Evolutionary conservation across 495 filamentous ascomycete species (phyloP), one percentile per base, ranked within the genome.

Genomic region (Daldinia caldariorum): DNA sequence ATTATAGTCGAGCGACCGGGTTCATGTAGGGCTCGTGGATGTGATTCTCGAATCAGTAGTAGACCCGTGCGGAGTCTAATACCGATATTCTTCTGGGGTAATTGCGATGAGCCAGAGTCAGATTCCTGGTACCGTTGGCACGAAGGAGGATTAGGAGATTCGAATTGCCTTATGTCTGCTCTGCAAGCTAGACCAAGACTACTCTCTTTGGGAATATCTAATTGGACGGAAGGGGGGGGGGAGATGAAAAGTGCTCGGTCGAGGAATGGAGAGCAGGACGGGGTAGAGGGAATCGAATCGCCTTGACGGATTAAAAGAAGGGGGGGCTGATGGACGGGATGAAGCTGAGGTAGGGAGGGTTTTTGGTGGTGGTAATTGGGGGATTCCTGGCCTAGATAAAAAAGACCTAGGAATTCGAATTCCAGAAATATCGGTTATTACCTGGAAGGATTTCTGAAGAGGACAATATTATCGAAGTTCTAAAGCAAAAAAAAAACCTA

Each of bases 221-320:
- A 78, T 81, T 72, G 77, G 49, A 74, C 58, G 56, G 49, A 61
- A 58, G 3, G 49, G 58, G 61, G 61, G 55, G 49, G 53, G 69
- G 74, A 76, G 74, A 74, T 71, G 61, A 74, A 77, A 67, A 70
- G 60, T 75, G 74, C 73, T 80, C 82, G 81, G 81, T 65, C 49
- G 62, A 82, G 81, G 81, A 78, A 79, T 78, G 80, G 77, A 73
- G 61, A 70, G 78, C 68, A 16, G 43, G 78, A 73, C 76, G 73
- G 77, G 77, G 80, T 47, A 39, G 34, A 83, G 38, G 56, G 22
- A 56, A n/a, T 80, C 82, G 43, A 80, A 77, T 80, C 78, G 79
- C 83, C 83, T 83, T 47, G 3, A 45, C 50, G 47, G 53, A 32
- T 37, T 47, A 12, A 47, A 47, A 45, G 16, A 18, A 50, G 64